phyloP scores from a whole-genome alignment of 116 monocot species.

The Dioscorea cayenensis region DNA sequence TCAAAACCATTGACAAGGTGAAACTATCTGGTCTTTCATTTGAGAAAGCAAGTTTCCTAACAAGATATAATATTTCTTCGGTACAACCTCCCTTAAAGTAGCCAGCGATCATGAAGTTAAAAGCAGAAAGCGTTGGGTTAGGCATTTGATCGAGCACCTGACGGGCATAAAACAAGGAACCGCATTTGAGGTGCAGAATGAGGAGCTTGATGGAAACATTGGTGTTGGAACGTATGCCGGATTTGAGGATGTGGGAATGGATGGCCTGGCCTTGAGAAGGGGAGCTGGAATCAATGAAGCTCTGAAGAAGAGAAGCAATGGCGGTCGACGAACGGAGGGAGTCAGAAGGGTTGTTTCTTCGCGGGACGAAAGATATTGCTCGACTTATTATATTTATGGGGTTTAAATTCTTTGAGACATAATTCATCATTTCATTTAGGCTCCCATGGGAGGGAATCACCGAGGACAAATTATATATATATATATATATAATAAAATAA shows the following conservation, averaged over 20 bases:
- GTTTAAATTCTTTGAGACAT: neutral
- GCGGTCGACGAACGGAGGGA: conserved; percentile 7
- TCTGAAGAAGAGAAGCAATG: conserved; percentile 48
- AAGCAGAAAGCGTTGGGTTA: conserved; percentile 49
- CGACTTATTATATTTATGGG: neutral
- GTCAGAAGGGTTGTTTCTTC: neutral
- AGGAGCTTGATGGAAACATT: conserved; percentile 73
- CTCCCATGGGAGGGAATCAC: neutral
- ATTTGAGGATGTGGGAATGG: conserved; percentile 59
- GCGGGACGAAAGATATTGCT: conserved; percentile 5
- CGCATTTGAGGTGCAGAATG: conserved; percentile 56
- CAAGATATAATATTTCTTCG: conserved; percentile 33
- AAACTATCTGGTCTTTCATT: conserved; percentile 61
- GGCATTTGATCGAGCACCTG: conserved; percentile 73
- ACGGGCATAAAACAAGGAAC: conserved; percentile 47
- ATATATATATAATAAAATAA: neutral
- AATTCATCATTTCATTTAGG: neutral
- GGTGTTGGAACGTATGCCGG: conserved; percentile 24
- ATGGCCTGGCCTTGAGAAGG: conserved; percentile 45
- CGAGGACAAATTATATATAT: no score
- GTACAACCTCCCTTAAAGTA: conserved; percentile 45
- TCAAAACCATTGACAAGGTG: conserved; percentile 77
- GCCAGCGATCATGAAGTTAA: conserved; percentile 65
- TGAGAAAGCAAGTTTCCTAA: conserved; percentile 30
- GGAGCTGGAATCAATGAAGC: conserved; percentile 37